A percentile compares a stretch with the other conserved stretches of the same genome.
These are phyloP conservation scores for Aspergillus biplanus DNA, from an alignment of 495 filamentous ascomycete genomes.

Conservation along the genomic window DNA sequence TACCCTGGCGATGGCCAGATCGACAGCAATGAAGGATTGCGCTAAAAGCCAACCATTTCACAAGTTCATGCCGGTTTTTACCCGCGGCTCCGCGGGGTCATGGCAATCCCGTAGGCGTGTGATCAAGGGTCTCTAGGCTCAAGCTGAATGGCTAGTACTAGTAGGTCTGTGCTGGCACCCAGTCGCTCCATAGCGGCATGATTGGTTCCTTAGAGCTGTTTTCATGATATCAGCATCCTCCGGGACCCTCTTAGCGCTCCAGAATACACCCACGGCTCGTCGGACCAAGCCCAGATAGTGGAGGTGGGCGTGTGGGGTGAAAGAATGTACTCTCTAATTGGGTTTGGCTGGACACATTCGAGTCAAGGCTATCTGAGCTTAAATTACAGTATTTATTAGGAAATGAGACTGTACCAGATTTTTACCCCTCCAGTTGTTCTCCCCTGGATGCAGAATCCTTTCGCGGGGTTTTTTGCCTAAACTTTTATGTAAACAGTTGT, in stretches of 20 bases:
- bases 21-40: conserved; percentile 1
- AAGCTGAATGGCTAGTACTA: not conserved
- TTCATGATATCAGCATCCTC: not conserved
- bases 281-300: not conserved
- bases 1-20: not conserved
- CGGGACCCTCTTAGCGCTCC: not conserved
- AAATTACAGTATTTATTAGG: too few relatives aligned
- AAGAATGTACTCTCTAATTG: not conserved
- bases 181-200: not conserved
- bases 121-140: not conserved
- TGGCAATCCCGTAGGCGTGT: not conserved
- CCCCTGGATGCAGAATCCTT: too few relatives aligned
- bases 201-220: not conserved
- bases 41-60: not conserved
- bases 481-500: too few relatives aligned
- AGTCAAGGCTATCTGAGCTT: not conserved
- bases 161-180: not conserved
- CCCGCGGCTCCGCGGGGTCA: not conserved
- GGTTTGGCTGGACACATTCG: too few relatives aligned
- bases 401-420: too few relatives aligned
- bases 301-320: not conserved
- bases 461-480: too few relatives aligned
- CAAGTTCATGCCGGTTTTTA: not conserved
- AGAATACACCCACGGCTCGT: not conserved
- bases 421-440: too few relatives aligned